Conservation (phyloP, 176 grass and related monocot species). For the Tillandsia fasciculata region DNA sequence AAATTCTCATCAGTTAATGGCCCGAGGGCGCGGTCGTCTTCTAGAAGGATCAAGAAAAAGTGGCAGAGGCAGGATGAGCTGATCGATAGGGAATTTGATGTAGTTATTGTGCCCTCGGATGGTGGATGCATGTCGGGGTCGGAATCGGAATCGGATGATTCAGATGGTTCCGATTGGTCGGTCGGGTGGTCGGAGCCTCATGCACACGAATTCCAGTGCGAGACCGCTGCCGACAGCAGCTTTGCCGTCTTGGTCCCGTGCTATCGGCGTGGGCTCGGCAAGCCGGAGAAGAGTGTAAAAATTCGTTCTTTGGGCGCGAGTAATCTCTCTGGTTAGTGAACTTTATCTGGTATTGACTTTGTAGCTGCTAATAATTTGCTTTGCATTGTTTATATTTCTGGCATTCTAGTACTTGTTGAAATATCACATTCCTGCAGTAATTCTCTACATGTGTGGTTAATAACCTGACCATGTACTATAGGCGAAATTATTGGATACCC, state of each 20-base stretch:
- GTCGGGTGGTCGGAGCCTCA: conserved; percentile 71
- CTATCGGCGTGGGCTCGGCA: conserved; percentile 21
- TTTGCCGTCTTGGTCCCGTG: conserved; percentile 75
- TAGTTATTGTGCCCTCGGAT: conserved; percentile 68
- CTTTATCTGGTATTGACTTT: too few relatives aligned
- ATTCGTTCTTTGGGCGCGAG: too few relatives aligned
- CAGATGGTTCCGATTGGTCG: conserved; percentile 41
- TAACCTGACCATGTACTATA: too few relatives aligned
- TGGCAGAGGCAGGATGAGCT: conserved; percentile 28
- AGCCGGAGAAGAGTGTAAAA: too few relatives aligned
- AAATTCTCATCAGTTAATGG: conserved; percentile 14
- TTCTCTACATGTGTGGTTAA: too few relatives aligned
- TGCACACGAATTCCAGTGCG: conserved; percentile 39
- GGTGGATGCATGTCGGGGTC: conserved; percentile 61
- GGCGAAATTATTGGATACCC: too few relatives aligned
- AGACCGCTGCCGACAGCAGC: conserved; percentile 33
- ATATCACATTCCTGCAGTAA: too few relatives aligned
- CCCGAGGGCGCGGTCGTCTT: conserved; percentile 13
- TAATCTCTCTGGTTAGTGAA: too few relatives aligned
- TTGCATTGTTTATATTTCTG: too few relatives aligned
- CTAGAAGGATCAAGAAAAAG: conserved; percentile 25
- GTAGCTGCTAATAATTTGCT: too few relatives aligned
- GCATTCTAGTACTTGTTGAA: too few relatives aligned
- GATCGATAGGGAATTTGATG: conserved; percentile 65
- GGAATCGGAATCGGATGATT: conserved; percentile 46